Evolutionary conservation across 2,329 filamentous ascomycete genomes (phyloP), one percentile per base, ranked within the genome.

Genomic region (Cryphonectria japonica): DNA sequence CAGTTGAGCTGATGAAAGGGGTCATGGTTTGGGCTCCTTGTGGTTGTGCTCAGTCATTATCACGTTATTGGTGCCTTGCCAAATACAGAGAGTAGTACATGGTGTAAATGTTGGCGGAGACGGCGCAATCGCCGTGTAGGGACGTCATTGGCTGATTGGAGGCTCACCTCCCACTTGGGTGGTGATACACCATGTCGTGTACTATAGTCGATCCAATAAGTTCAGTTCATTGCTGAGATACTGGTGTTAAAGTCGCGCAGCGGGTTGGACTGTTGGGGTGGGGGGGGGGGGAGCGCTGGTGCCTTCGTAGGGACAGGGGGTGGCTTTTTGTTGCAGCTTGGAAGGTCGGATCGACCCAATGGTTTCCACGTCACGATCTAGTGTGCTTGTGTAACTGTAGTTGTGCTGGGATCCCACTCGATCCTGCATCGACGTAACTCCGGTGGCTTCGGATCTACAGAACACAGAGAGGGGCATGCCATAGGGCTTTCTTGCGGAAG

Each of bases 341-440:
- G 34, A 39, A 22, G 59, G 22, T 37, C 14, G 22, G 59, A 61
- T 61, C 32, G 59, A 61, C 19, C 29, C 34, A n/a, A 61, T 37
- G n/a, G 34, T 32, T 43, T 52, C 22, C 65, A 59, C 32, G 34
- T 67, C 50, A 43, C 65, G 54, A 59, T 39, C 52, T 57, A 26
- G 22, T 64, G 26, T 32, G n/a, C 13, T 29, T 22, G 61, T 46
- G 16, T 64, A 41, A 39, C 16, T 46, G 26, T 64, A 41, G 39
- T 16, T 34, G 29, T 37, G 34, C 61, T 59, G 34, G 52, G 52
- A 67, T 41, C 4, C 29, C 32, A n/a, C 32, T 34, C 32, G 32
- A 14, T 67, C 50, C 57, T 67, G 65, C 26, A 41, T 67, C 65
- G 37, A 52, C 37, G 65, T 59, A 43, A 46, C 26, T 59, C 65